Conservation (phyloP, 306 rosid genomes). For the Cucurbita argyrosperma region DNA sequence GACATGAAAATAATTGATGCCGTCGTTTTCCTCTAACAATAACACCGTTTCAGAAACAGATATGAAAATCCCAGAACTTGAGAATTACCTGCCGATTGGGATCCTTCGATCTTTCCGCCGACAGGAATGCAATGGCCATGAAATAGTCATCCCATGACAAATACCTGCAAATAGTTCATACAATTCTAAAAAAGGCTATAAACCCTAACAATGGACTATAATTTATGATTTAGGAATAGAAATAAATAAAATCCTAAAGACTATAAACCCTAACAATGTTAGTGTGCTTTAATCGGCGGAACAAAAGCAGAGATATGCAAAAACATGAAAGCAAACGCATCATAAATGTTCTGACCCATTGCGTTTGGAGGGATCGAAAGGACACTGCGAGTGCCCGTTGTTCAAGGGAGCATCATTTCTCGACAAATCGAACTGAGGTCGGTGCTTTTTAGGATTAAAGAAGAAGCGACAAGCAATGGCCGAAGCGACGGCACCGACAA, state of each 20-base stretch:
- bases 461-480: slow-evolving; percentile 46
- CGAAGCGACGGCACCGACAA: slow-evolving; percentile 55
- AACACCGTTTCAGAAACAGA: too few relatives aligned
- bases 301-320: background rate
- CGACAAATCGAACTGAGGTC: slow-evolving; percentile 2
- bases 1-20: background rate
- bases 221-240: background rate
- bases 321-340: too few relatives aligned
- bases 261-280: background rate
- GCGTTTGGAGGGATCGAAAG: slow-evolving; percentile 74
- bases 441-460: slow-evolving; percentile 18
- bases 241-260: background rate
- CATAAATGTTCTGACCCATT: slow-evolving; percentile 22
- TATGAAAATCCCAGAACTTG: background rate
- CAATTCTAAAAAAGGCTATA: background rate
- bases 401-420: slow-evolving; percentile 22
- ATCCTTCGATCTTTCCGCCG: slow-evolving; percentile 94
- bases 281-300: background rate
- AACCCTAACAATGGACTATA: too few relatives aligned
- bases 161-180: slow-evolving; percentile 25
- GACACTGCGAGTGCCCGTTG: slow-evolving; percentile 24
- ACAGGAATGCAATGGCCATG: slow-evolving; percentile 91
- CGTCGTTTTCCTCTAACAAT: background rate
- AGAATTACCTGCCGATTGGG: slow-evolving; percentile 83
- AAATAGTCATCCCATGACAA: slow-evolving; percentile 95